Conservation (phyloP, 2,329 filamentous ascomycete genomes). For the Magnaporthiopsis poae region DNA sequence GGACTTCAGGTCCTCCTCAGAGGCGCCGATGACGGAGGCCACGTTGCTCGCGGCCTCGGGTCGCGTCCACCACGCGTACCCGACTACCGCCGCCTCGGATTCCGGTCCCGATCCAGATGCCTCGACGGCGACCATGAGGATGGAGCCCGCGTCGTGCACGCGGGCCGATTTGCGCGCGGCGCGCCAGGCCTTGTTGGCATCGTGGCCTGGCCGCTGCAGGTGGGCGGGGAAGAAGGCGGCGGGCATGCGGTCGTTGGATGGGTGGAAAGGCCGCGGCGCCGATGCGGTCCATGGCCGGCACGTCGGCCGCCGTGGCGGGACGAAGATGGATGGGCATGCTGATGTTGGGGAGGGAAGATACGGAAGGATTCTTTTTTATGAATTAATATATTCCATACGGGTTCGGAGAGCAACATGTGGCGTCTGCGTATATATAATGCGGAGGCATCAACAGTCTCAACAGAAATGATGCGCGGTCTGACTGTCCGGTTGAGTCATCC, state of each 20-base stretch:
- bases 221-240: slow-evolving; percentile 12
- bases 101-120: not conserved
- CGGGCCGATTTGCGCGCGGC: slow-evolving; percentile 11
- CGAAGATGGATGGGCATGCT: slow-evolving; percentile 20
- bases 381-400: too few species aligned
- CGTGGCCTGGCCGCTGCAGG: slow-evolving; percentile 10
- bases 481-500: not conserved
- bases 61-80: slow-evolving; percentile 16
- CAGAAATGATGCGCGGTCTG: too few species aligned
- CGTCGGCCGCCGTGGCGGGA: slow-evolving; percentile 17
- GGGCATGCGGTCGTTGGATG: slow-evolving; percentile 12
- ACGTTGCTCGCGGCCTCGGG: slow-evolving; percentile 7
- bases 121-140: slow-evolving; percentile 15
- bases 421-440: too few species aligned
- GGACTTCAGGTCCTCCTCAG: slow-evolving; percentile 6
- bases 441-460: too few species aligned
- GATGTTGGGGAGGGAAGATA: not conserved
- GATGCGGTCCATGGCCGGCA: slow-evolving; percentile 18
- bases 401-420: too few species aligned
- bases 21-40: not conserved
- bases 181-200: slow-evolving; percentile 12
- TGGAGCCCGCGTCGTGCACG: slow-evolving; percentile 10
- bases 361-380: not conserved
- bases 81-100: slow-evolving; percentile 12
- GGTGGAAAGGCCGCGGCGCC: slow-evolving; percentile 18